Percentiles rank a stretch among this genome's conserved stretches.
Evolutionary conservation across 1,284 basidiomycete species (phyloP).

Genomic region (Hypsizygus ulmarius): DNA sequence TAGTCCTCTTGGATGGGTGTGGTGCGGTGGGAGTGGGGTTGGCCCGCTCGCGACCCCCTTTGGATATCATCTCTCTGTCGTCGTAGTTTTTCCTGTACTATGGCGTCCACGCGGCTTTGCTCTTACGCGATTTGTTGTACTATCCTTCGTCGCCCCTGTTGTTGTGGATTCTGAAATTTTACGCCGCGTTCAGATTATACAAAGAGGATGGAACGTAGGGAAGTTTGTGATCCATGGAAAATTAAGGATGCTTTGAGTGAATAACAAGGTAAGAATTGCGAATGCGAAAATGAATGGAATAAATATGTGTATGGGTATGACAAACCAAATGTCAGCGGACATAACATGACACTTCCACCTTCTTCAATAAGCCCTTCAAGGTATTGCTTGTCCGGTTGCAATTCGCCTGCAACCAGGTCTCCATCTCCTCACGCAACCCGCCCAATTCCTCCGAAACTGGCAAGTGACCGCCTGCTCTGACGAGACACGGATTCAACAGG

Average conservation of each 20-base stretch:
- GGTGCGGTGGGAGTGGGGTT: constrained; percentile 17
- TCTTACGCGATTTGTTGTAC: constrained; percentile 14
- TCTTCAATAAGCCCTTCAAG: constrained; percentile 81
- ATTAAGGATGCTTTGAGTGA: constrained; percentile 3
- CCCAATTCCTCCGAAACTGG: constrained; percentile 73
- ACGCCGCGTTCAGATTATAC: constrained; percentile 22
- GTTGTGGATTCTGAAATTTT: constrained; percentile 33
- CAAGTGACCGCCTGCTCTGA: constrained; percentile 52
- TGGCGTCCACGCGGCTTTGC: constrained; percentile 24
- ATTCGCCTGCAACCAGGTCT: constrained; percentile 78
- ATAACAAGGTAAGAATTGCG: constrained; percentile 2
- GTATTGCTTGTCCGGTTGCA: constrained; percentile 87
- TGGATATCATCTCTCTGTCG: constrained; percentile 22
- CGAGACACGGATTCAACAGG: constrained; percentile 76
- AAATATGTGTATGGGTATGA: constrained; percentile 1
- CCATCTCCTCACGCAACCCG: constrained; percentile 75
- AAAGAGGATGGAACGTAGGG: constrained; percentile 1
- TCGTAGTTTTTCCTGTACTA: constrained; percentile 24
- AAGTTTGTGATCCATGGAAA: constrained; percentile 1
- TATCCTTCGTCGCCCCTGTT: constrained; percentile 17
- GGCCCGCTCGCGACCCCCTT: constrained; percentile 15
- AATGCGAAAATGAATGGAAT: constrained; percentile 16
- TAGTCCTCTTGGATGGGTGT: no score
- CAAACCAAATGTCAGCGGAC: constrained; percentile 11
- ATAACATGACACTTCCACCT: constrained; percentile 59